These are phyloP conservation scores for Aspergillus cavernicola DNA, from an alignment of 495 filamentous ascomycete genomes.

Conservation along the genomic window DNA sequence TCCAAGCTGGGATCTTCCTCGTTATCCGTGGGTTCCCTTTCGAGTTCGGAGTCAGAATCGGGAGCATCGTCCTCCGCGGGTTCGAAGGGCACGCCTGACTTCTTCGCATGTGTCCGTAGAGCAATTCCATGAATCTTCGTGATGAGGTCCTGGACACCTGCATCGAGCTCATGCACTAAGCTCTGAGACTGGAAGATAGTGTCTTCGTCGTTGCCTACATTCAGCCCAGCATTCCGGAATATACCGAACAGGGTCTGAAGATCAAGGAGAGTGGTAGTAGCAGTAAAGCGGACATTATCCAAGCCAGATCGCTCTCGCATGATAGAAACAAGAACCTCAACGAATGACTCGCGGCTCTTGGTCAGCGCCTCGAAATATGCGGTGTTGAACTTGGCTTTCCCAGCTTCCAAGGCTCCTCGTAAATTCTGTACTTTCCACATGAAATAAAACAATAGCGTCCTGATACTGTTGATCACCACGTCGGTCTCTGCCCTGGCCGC, in stretches of 20 bases:
- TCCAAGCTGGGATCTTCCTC: slow-evolving; percentile 57
- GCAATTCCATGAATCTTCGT: slow-evolving; percentile 67
- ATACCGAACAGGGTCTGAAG: slow-evolving; percentile 75
- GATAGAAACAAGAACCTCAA: slow-evolving; percentile 59
- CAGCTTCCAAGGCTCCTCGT: slow-evolving; percentile 32
- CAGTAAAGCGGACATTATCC: slow-evolving; percentile 73
- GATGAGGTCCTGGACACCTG: slow-evolving; percentile 57
- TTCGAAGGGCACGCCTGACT: slow-evolving; percentile 61
- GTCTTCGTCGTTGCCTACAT: slow-evolving; percentile 45
- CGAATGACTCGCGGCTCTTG: slow-evolving; percentile 49
- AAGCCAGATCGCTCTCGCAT: slow-evolving; percentile 54
- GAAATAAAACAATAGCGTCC: slow-evolving; percentile 78
- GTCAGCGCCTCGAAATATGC: slow-evolving; percentile 44
- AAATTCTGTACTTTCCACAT: slow-evolving; percentile 79
- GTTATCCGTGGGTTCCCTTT: slow-evolving; percentile 52
- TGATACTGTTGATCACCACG: slow-evolving; percentile 66
- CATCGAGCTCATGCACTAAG: slow-evolving; percentile 61
- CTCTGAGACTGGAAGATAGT: slow-evolving; percentile 48
- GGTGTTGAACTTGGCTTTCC: slow-evolving; percentile 47
- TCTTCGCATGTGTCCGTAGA: slow-evolving; percentile 73
- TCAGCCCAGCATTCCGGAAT: slow-evolving; percentile 49
- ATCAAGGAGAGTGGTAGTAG: slow-evolving; percentile 73
- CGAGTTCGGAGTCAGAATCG: slow-evolving; percentile 38
- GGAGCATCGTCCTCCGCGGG: slow-evolving; percentile 66
- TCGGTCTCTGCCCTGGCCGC: slow-evolving; percentile 69